Base-by-base conservation (phyloP, 345 rosid genomes). In the Trapa incisa region DNA sequence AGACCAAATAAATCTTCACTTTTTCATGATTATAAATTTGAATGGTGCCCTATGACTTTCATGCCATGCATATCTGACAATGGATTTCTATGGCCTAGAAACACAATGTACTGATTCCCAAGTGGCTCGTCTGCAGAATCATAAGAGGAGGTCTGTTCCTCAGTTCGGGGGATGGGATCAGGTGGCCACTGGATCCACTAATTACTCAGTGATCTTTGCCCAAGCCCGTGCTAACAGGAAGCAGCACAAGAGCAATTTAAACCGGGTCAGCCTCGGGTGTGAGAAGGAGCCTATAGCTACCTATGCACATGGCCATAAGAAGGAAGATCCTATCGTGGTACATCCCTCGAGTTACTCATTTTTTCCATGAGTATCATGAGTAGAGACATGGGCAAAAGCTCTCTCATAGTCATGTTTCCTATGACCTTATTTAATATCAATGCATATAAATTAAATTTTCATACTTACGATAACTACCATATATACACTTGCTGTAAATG, bases 121-220 rank as follows among this genome's bases (percentile, higher is more conserved):
- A 11, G 5, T 10, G 15, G 62, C 16, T 1, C 35, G 3, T 45
- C 47, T 36, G 15, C 84, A 86, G 89, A 75, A 77, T 42, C 54
- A 43, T 68, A 81, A 76, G 17, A 78, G 82, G 86, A 66, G 62
- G 70, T 68, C 93, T 43, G 79, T 87, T 57, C 97, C 96, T 54
- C 87, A 83, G 78, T 91, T 91, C 52, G 97, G 96, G 72, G 91
- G 78, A 35, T 88, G 97, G 96, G 89, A 87, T 68, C 83, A 80
- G 37, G 76, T 75, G 65, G 74, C 70, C 63, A 67, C 75, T 3
- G 84, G 78, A 32, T 75, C 76, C 6, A 83, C 87, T 2, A 69
- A 84, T 63, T 91, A 91, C 69, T 85, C 97, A 22, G 61, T 83
- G 75, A 88, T 83, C 39, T 91, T 91, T 69, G 69, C 85, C 0